Evolutionary conservation across 495 filamentous ascomycete genomes (phyloP), one percentile per base, ranked within the genome.

Genomic region (Neurospora terricola): DNA sequence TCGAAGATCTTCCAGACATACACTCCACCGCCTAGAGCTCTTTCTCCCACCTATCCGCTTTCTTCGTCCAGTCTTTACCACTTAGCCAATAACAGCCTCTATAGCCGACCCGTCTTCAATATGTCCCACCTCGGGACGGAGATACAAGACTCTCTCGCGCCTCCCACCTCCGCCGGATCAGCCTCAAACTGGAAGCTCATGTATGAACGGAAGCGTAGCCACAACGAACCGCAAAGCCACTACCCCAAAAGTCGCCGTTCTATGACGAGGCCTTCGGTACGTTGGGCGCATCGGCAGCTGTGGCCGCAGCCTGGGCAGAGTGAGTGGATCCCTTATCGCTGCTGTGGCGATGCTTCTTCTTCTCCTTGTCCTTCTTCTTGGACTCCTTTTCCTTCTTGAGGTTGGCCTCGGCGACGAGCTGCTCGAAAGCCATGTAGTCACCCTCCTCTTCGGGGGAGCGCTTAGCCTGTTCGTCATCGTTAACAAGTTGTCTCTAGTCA

Each of bases 401-500:
- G 69, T 93, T 93, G 7, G 96, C 95, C 79, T 99, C 96, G 39
- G 96, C 94, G 83, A 99, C 96, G 38, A 99, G 90, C 81, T 98
- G 93, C 81, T 99, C 96, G 78, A 99, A 99, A 23, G 93, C 95
- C 90, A 98, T 96, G 85, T 96, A 98, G 72, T 98, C 95, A 75
- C 95, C 96, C 84, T 98, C 96, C 84, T 99, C 96, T 59, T 98
- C 96, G 48, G 94, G 92, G 74, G 94, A 92, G 73, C 96, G 89
- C 80, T 92, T 88, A 23, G 96, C 96, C 96, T 98, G 74, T 54
- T 43, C 18, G 48, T 21, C 23, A 69, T 18, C 3, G 43, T 82
- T 76, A 83, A 77, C 73, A 69, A 66, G 5, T 54, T 3, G 7
- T 34, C 5, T 34, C 9, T 38, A 14, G 45, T 8, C 27, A 37